phyloP scores from a whole-genome alignment of 2,329 filamentous ascomycete genomes.

The Fusarium incarnatum region DNA sequence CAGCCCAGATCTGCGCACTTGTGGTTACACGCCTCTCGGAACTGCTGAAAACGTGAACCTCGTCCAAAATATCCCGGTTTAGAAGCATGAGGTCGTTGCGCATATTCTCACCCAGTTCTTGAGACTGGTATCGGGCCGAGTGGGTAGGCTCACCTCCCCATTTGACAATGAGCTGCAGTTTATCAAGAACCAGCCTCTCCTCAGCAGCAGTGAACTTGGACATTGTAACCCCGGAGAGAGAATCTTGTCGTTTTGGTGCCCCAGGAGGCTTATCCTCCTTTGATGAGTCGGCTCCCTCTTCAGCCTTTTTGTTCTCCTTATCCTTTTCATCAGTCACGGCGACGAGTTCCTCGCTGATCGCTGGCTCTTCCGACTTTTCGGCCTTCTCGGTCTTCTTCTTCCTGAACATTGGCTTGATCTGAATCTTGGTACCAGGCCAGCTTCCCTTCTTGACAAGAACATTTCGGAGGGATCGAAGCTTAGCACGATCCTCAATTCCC shows the following conservation, averaged over 20 bases:
- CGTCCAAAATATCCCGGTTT: constrained; percentile 90
- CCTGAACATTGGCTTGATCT: constrained; percentile 99
- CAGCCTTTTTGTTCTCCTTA: constrained; percentile 41
- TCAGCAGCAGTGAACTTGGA: constrained; percentile 94
- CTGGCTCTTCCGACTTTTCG: constrained; percentile 74
- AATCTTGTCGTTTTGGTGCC: constrained; percentile 77
- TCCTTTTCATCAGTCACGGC: constrained; percentile 48
- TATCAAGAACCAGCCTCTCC: constrained; percentile 92
- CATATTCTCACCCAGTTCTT: constrained; percentile 96
- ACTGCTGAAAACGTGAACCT: constrained; percentile 95
- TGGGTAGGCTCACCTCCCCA: constrained; percentile 99
- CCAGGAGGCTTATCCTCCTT: constrained; percentile 34
- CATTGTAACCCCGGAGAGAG: constrained; percentile 88
- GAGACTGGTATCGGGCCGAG: constrained; percentile 93
- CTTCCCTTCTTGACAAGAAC: constrained; percentile 92
- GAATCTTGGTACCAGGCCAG: constrained; percentile 96
- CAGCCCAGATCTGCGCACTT: constrained; percentile 95
- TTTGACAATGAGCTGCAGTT: constrained; percentile 96
- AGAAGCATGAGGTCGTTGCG: constrained; percentile 92
- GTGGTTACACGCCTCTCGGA: constrained; percentile 95
- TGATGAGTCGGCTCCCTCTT: constrained; percentile 38
- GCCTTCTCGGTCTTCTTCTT: constrained; percentile 79
- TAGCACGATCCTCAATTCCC: constrained; percentile 84
- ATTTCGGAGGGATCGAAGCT: constrained; percentile 86
- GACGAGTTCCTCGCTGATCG: constrained; percentile 52